Evolutionary conservation across 2,329 filamentous ascomycete genomes (phyloP), one percentile per base, ranked within the genome.

Genomic region (Fusarium citri): DNA sequence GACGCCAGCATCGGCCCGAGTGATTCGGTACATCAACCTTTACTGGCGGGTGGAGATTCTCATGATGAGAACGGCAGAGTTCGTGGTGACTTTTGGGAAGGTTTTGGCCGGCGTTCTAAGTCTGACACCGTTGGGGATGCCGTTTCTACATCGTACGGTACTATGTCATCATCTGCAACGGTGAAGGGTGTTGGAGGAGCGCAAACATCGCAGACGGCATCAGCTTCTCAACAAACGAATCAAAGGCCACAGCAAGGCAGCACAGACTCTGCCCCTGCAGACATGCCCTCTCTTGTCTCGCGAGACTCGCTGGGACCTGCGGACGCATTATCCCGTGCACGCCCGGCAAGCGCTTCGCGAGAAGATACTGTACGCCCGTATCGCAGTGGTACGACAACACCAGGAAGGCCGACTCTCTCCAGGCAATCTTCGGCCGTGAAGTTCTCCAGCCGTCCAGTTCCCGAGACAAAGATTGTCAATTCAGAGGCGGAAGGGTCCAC

Each of bases 371-470:
- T 72, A 45, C 70, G 71, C 18, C 70, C 68, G 12, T 66, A 65
- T 6, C 71, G 66, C 37, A 65, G 76, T 28, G 74, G 71, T 14
- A 60, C 66, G 2, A 42, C 67, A 25, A 77, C 78, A 42, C 68
- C 75, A 47, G 74, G 68, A 53, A 82, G 84, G 30, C 87, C 87
- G 9, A 78, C 79, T 16, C 78, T 87, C 11, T 86, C 86, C 3
- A 81, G 86, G 8, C 84, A 88, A 55, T 82, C 85, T 23, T 89
- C 82, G 2, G 74, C 85, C 3, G 81, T 87, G 46, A 88, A 88
- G 40, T 95, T 95, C 77, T 91, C 90, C 1, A 94, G 91, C 53
- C 89, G 88, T 8, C 89, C 92, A 0, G 88, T 93, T 1, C 93
- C 92, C 0, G 88, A 91, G 69, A 90, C 92, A 3, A 87, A 85